phyloP scores from a whole-genome alignment of 129 eudicot genomes.

The Flaveria trinervia region DNA sequence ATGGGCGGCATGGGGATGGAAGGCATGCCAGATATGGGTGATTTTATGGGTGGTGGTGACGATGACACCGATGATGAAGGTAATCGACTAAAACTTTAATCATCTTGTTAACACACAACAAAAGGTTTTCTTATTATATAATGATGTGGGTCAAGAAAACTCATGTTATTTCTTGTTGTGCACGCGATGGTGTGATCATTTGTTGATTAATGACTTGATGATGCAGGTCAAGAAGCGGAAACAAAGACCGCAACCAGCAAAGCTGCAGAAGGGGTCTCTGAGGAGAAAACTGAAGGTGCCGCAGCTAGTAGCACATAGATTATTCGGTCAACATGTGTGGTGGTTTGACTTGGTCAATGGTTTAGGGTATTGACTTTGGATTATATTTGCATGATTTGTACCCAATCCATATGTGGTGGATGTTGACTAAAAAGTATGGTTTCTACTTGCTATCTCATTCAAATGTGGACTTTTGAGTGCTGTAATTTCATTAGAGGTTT shows the following conservation, averaged over 20 bases:
- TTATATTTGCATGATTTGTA: constrained; percentile 23
- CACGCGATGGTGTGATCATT: neutral
- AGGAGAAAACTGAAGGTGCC: constrained; percentile 31
- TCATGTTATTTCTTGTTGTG: neutral
- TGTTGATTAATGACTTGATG: neutral
- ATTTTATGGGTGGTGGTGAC: constrained; percentile 52
- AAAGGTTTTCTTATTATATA: neutral
- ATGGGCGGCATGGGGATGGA: constrained; percentile 41
- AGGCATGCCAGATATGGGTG: constrained; percentile 38
- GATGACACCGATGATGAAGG: constrained; percentile 85
- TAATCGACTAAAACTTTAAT: constrained; percentile 14
- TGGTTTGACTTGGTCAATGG: constrained; percentile 29
- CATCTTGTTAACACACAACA: neutral
- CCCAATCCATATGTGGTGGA: constrained; percentile 3
- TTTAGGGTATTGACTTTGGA: constrained; percentile 23
- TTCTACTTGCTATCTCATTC: constrained; percentile 30
- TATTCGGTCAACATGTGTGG: neutral
- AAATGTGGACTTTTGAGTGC: constrained; percentile 41
- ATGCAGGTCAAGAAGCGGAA: constrained; percentile 53
- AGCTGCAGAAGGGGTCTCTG: constrained; percentile 21
- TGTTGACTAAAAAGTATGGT: constrained; percentile 31
- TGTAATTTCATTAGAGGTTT: constrained; percentile 38
- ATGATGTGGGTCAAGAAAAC: neutral
- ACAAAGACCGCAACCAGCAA: constrained; percentile 38
- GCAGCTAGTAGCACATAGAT: constrained; percentile 40